Evolutionary conservation across 1,284 basidiomycete species (phyloP).

Genomic region (Ustilago hordei): DNA sequence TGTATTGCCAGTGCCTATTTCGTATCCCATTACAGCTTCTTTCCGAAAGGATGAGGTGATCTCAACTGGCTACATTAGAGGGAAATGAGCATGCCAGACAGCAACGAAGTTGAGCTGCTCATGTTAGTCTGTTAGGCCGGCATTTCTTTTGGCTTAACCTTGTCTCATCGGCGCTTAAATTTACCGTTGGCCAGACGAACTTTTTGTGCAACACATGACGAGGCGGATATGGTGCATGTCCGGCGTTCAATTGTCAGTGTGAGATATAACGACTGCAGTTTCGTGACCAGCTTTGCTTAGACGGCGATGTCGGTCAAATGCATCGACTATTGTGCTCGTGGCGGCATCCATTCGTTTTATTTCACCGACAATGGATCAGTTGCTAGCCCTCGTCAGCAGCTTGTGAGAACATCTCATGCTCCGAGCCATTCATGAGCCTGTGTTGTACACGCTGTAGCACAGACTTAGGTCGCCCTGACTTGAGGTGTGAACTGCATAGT

Average conservation of each 20-base stretch:
- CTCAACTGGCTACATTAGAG: too few species aligned
- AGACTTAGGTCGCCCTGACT: too few species aligned
- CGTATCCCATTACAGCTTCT: too few species aligned
- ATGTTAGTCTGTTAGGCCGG: background rate
- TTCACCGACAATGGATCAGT: background rate
- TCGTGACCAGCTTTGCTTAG: background rate
- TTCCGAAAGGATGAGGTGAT: too few species aligned
- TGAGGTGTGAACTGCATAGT: too few species aligned
- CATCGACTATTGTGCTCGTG: background rate
- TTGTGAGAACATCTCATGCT: background rate
- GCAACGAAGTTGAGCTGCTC: background rate
- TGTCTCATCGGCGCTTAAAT: slow-evolving; percentile 23
- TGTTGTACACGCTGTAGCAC: too few species aligned
- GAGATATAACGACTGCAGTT: background rate
- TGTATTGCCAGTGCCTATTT: too few species aligned
- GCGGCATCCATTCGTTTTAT: background rate
- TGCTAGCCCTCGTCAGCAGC: background rate
- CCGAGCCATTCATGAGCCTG: background rate
- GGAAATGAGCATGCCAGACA: background rate
- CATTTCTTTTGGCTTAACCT: background rate
- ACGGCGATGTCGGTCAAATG: background rate
- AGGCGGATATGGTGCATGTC: background rate
- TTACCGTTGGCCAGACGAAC: slow-evolving; percentile 9
- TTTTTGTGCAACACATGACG: background rate
- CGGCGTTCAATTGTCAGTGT: background rate